These are phyloP conservation scores for Papiliotrema terrestris DNA, from an alignment of 1,284 basidiomycete species.

Conservation along the genomic window DNA sequence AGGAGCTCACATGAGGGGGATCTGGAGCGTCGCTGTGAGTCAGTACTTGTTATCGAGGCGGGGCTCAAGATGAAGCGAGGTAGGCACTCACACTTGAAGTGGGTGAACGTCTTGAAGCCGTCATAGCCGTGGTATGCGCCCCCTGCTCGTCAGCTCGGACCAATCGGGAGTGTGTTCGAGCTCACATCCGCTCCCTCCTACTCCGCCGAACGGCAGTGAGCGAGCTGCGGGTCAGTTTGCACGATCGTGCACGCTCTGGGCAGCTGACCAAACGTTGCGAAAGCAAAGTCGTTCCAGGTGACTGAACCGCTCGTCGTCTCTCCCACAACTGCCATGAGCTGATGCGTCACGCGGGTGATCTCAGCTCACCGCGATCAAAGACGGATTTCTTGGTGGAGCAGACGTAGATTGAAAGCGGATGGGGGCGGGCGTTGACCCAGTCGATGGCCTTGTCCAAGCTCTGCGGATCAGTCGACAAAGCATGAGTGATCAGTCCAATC, in stretches of 20 bases:
- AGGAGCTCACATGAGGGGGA: constrained; percentile 1
- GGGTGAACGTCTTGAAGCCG: constrained; percentile 46
- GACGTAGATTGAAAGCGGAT: constrained; percentile 46
- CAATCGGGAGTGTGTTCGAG: neutral
- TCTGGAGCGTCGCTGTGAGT: constrained; percentile 2
- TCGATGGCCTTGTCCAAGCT: constrained; percentile 67
- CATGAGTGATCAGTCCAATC: too few species aligned
- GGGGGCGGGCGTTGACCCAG: constrained; percentile 57
- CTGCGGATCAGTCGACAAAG: constrained; percentile 32
- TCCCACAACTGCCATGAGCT: constrained; percentile 29
- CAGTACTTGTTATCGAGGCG: neutral
- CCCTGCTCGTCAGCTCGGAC: constrained; percentile 19
- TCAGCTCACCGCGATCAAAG: constrained; percentile 36
- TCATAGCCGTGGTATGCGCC: constrained; percentile 46
- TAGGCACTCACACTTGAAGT: constrained; percentile 38
- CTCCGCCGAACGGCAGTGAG: constrained; percentile 46
- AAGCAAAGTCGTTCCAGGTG: constrained; percentile 47
- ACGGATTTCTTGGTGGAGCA: constrained; percentile 33
- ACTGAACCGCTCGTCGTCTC: constrained; percentile 42
- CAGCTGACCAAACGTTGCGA: constrained; percentile 30
- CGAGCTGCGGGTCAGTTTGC: constrained; percentile 17
- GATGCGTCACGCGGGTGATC: neutral
- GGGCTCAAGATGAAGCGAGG: too few species aligned
- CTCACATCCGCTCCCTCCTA: constrained; percentile 47
- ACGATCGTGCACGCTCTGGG: neutral